Percentiles rank a stretch among this genome's conserved stretches.
These are phyloP conservation scores for Clohesyomyces aquaticus DNA, from an alignment of 495 filamentous ascomycete genomes.

Conservation along the genomic window DNA sequence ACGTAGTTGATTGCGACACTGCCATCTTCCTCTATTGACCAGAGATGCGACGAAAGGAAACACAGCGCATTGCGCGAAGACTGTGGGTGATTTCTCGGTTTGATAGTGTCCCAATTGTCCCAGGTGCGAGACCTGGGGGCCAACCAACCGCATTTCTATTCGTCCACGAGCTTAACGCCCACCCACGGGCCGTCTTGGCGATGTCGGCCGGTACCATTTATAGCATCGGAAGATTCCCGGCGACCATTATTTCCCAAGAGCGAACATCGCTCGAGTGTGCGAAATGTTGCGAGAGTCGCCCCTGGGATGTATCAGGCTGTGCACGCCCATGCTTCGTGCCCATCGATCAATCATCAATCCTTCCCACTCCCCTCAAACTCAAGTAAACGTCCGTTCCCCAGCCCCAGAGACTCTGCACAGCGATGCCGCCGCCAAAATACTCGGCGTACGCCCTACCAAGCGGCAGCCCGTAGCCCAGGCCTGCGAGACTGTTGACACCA, in stretches of 20 bases:
- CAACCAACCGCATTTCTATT: neutral
- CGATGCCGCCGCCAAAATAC: slow-evolving; percentile 97
- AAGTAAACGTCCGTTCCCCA: slow-evolving; percentile 90
- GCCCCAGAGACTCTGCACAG: slow-evolving; percentile 89
- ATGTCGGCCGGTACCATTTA: neutral
- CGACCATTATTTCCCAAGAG: neutral
- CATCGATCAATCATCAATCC: slow-evolving; percentile 31
- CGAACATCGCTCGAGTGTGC: neutral
- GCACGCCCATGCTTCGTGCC: neutral
- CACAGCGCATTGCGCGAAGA: neutral
- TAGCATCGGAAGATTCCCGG: neutral
- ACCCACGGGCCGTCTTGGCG: neutral
- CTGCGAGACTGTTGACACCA: slow-evolving; percentile 74
- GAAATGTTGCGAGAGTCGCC: neutral
- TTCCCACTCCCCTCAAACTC: slow-evolving; percentile 80
- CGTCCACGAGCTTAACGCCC: neutral
- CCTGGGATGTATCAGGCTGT: neutral
- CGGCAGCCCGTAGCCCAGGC: slow-evolving; percentile 90
- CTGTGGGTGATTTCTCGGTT: neutral
- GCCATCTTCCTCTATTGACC: neutral
- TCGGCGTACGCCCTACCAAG: slow-evolving; percentile 93
- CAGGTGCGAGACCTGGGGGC: neutral
- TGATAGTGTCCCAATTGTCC: neutral
- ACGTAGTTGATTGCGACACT: neutral
- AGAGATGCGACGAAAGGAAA: neutral